phyloP scores from a whole-genome alignment of 257 asterid genomes.

The Rehmannia glutinosa region DNA sequence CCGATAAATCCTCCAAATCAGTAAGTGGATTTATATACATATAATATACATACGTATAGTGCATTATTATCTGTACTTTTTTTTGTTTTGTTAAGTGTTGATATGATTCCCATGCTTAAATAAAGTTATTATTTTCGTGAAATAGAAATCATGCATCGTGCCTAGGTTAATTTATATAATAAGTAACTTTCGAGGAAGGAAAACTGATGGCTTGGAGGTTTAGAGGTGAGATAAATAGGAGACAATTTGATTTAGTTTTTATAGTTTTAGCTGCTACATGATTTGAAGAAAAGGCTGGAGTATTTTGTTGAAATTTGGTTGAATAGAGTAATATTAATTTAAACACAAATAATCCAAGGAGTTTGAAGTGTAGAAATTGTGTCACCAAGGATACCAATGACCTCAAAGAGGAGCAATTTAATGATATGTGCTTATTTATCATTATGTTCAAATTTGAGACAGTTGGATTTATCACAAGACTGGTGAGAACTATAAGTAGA shows the following conservation, averaged over 20 bases:
- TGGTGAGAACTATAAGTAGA: not conserved
- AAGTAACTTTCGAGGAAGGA: slow-evolving; percentile 2
- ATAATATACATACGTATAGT: not conserved
- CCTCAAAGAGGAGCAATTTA: not conserved
- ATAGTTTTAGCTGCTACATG: not conserved
- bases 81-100: not conserved
- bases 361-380: not conserved
- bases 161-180: slow-evolving; percentile 1
- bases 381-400: not conserved
- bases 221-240: not conserved
- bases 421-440: not conserved
- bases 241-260: not conserved
- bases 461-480: not conserved
- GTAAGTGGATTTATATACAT: slow-evolving; percentile 32
- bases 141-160: not conserved
- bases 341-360: not conserved
- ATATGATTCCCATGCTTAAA: too few species aligned
- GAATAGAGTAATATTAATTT: too few species aligned
- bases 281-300: not conserved
- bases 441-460: not conserved
- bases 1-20: slow-evolving; percentile 61
- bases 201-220: not conserved
- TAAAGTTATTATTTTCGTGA: not conserved
- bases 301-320: not conserved
- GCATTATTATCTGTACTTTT: not conserved